A percentile compares a stretch with the other conserved stretches of the same genome.
These are phyloP conservation scores for Bretziella fagacearum DNA, from an alignment of 2,329 filamentous ascomycete species.

Conservation along the genomic window DNA sequence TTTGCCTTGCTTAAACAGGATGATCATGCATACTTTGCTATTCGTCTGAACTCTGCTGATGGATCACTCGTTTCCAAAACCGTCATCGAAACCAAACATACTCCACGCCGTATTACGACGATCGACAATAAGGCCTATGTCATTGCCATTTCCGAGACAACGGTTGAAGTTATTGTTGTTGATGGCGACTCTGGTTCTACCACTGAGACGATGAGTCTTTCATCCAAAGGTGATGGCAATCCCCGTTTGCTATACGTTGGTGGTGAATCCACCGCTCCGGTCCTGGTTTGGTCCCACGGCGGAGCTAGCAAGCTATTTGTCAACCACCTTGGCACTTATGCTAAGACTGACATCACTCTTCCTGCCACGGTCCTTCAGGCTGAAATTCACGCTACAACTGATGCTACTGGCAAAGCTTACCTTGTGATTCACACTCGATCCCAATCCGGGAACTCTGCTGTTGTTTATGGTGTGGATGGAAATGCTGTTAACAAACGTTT, in stretches of 20 bases:
- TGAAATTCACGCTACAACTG: constrained; percentile 53
- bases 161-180: constrained; percentile 47
- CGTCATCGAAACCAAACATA: background rate
- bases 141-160: background rate
- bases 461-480: constrained; percentile 40
- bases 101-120: background rate
- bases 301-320: constrained; percentile 40
- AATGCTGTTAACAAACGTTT: constrained; percentile 44
- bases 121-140: constrained; percentile 3
- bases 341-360: constrained; percentile 36
- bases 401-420: constrained; percentile 53
- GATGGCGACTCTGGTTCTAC: constrained; percentile 58
- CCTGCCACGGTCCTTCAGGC: constrained; percentile 32
- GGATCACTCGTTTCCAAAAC: constrained; percentile 47
- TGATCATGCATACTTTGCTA: constrained; percentile 38
- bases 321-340: constrained; percentile 49
- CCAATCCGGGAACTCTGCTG: constrained; percentile 59
- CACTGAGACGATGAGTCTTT: constrained; percentile 52
- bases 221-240: constrained; percentile 56
- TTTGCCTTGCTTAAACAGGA: constrained; percentile 49
- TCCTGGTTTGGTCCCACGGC: constrained; percentile 59
- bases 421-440: constrained; percentile 59
- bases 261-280: constrained; percentile 55
- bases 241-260: constrained; percentile 50
- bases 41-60: constrained; percentile 53